A percentile compares a stretch with the other conserved stretches of the same genome.
Conservation (phyloP, 345 rosid genomes). For the Euphorbia peplus region DNA sequence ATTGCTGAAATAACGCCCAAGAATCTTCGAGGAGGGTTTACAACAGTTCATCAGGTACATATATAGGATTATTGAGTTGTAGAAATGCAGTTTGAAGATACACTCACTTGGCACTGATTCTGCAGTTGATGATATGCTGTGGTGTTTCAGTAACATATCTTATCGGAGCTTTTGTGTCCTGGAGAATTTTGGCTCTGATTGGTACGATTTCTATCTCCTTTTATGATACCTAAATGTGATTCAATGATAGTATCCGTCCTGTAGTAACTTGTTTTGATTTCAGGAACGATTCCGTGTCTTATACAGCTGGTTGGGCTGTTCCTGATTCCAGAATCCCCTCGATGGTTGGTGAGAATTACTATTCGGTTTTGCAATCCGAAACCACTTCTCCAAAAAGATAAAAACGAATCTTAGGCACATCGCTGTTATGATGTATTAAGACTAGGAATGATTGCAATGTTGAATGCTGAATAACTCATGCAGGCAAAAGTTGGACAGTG, state of each 20-base stretch:
- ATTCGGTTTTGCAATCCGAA: too few species aligned
- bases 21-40: conserved; percentile 65
- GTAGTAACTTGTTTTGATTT: conserved; percentile 8
- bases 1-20: conserved; percentile 89
- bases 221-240: background rate
- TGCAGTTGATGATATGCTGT: conserved; percentile 69
- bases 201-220: conserved; percentile 35
- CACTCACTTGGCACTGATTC: conserved; percentile 10
- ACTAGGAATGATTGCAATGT: background rate
- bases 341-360: conserved; percentile 45
- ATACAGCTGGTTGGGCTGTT: conserved; percentile 35
- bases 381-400: too few species aligned
- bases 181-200: conserved; percentile 64
- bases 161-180: conserved; percentile 57
- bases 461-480: background rate
- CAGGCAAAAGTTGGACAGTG: conserved; percentile 53
- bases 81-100: background rate
- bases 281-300: conserved; percentile 43
- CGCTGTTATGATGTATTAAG: too few species aligned
- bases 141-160: conserved; percentile 65
- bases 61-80: background rate
- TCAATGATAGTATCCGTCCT: background rate
- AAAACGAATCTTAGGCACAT: too few species aligned
- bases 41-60: conserved; percentile 61
- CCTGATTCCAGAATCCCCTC: conserved; percentile 56